Conservation (phyloP, 1,284 basidiomycete species). For the Naganishia cerealis region DNA sequence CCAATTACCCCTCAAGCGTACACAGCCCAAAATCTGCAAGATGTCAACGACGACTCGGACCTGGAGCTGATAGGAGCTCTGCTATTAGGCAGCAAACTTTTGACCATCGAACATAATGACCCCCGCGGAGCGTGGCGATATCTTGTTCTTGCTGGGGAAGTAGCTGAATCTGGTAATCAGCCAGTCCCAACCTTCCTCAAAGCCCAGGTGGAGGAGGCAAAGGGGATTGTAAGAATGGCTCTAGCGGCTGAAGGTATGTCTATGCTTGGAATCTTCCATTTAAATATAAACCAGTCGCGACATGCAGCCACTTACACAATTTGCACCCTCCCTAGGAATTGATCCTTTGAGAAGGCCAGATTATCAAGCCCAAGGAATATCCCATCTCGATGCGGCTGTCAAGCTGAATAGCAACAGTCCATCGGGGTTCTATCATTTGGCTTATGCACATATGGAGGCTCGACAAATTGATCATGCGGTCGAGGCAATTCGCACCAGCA, state of each 20-base stretch:
- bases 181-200: constrained; percentile 1
- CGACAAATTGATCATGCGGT: constrained; percentile 71
- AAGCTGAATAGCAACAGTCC: constrained; percentile 63
- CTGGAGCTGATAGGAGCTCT: constrained; percentile 73
- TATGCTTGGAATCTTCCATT: background rate
- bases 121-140: constrained; percentile 52
- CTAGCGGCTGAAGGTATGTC: constrained; percentile 46
- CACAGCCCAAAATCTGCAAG: constrained; percentile 47
- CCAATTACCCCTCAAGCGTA: constrained; percentile 25
- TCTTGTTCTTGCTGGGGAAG: constrained; percentile 47
- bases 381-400: constrained; percentile 62
- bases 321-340: constrained; percentile 59
- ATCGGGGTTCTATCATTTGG: constrained; percentile 71
- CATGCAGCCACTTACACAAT: constrained; percentile 43
- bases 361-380: constrained; percentile 64
- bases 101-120: constrained; percentile 58
- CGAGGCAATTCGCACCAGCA: constrained; percentile 67
- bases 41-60: constrained; percentile 58
- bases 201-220: constrained; percentile 48
- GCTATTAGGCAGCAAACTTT: constrained; percentile 70
- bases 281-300: constrained; percentile 45
- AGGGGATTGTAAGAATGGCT: constrained; percentile 52
- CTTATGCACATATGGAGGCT: constrained; percentile 71
- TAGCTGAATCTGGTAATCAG: constrained; percentile 16
- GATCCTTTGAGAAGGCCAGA: constrained; percentile 64